Evolutionary conservation across 73 alveolate species (phyloP).

Genomic region (Durusdinium trenchii): DNA sequence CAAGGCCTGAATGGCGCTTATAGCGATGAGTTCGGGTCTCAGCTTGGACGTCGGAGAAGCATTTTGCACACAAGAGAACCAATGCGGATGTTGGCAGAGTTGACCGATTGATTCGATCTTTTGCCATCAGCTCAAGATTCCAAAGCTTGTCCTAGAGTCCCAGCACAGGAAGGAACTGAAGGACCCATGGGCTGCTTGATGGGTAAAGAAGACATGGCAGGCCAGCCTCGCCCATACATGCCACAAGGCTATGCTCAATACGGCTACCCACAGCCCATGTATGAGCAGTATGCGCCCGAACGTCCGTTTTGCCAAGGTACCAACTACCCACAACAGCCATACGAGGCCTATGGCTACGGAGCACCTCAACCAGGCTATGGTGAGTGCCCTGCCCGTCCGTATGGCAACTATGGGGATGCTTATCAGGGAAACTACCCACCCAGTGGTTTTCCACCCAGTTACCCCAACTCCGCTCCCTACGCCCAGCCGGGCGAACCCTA

Average conservation of each 20-base stretch:
- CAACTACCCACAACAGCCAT: not conserved
- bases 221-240: slow-evolving; percentile 9
- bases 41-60: not conserved
- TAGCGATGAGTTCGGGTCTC: slow-evolving; percentile 41
- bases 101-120: no score
- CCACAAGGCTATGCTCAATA: not conserved
- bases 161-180: no score
- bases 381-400: not conserved
- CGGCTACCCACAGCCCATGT: not conserved
- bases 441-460: not conserved
- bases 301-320: slow-evolving; percentile 1
- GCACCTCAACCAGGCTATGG: no score
- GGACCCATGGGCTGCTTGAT: slow-evolving; percentile 47
- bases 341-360: slow-evolving; percentile 16
- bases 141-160: no score
- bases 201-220: slow-evolving; percentile 49
- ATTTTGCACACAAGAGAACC: not conserved
- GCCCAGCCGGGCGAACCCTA: not conserved
- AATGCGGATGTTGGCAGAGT: no score
- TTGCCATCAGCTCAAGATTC: no score
- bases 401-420: slow-evolving; percentile 10
- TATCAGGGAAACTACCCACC: not conserved
- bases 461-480: slow-evolving; percentile 7
- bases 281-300: not conserved
- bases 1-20: slow-evolving; percentile 71